These are phyloP conservation scores for Debaryomyces udenii DNA, from an alignment of 1,139 yeast species.

Conservation along the genomic window DNA sequence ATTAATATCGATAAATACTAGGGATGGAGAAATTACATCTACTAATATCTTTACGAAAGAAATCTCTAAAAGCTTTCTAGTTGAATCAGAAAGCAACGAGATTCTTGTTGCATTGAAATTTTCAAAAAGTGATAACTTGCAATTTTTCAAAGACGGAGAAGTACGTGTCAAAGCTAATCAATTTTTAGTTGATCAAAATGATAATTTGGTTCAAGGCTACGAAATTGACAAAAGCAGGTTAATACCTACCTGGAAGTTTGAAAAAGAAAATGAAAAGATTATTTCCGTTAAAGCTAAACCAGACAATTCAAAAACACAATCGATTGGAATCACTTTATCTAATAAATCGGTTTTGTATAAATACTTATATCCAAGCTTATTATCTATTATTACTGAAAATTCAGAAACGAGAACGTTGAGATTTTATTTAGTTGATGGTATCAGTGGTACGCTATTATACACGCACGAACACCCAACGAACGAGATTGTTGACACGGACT, in stretches of 20 bases:
- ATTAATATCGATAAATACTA: conserved; percentile 23
- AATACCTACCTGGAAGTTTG: conserved; percentile 34
- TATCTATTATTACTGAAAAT: conserved; percentile 56
- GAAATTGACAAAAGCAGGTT: conserved; percentile 20
- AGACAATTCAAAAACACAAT: conserved; percentile 51
- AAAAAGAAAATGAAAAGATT: conserved; percentile 19
- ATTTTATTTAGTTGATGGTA: conserved; percentile 63
- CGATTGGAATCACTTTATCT: conserved; percentile 71
- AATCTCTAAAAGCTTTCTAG: background rate
- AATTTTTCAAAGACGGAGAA: conserved; percentile 2
- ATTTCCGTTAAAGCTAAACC: conserved; percentile 30
- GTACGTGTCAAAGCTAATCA: conserved; percentile 14
- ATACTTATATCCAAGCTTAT: conserved; percentile 72
- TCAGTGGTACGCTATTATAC: conserved; percentile 67
- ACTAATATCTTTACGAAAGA: conserved; percentile 14
- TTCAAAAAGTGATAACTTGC: conserved; percentile 1
- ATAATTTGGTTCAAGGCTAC: conserved; percentile 25
- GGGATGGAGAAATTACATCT: conserved; percentile 25
- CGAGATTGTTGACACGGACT: conserved; percentile 37
- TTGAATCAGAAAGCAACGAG: background rate
- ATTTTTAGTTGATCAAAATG: conserved; percentile 21
- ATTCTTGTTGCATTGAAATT: conserved; percentile 10
- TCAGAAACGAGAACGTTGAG: conserved; percentile 29
- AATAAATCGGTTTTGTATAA: conserved; percentile 81
- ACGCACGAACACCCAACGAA: conserved; percentile 46